Base-by-base conservation (phyloP, 352 stramenopile genomes). In the Phytophthora colocasiae region DNA sequence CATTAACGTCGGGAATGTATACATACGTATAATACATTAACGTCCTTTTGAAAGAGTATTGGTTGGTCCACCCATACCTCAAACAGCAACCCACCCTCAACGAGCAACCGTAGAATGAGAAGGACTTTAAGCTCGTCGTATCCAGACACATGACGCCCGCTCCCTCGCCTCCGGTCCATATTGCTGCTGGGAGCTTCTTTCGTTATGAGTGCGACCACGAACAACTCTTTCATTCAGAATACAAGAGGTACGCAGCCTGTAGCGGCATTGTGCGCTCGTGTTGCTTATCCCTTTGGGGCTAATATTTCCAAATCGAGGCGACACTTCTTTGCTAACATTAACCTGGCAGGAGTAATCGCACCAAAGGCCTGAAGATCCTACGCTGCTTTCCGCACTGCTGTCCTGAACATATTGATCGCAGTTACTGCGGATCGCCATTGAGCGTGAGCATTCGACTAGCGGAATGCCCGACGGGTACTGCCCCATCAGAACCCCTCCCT, bases 321-420 rank as follows among this genome's bases (percentile, higher is more conserved):
- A 11, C 31, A 36, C 1, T 10, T 12, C 11, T 22, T 36, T 14
- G 31, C 31, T 36, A 36, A 36, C 32, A 19, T 12, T n/a, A 15
- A 17, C 40, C 22, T 45, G 15, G 4, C 50, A 87, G 79, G 58
- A 89, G 80, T 69, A 91, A 91, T 27, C 78, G 82, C 60, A 92
- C 83, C 46, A 92, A 90, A 40, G 81, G 83, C 0, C 69, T 90
- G 39, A 90, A 92, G 60, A 90, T 92, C 51, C 69, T 90, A 11
- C 76, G 81, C 15, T 81, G 73, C 38, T 91, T 91, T 50, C 80
- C 80, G 22, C 83, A 91, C 62, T 91, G 80, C 56, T 91, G 83
- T 31, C 80, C 80, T 0, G 65, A 81, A 29, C 83, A 91, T 47
- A 82, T 92, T n/a, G 73, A 87, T 40, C 73, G 83, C 40, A 92